A percentile compares a stretch with the other conserved stretches of the same genome.
These are phyloP conservation scores for Morella rubra DNA, from an alignment of 306 rosid genomes.

Conservation along the genomic window DNA sequence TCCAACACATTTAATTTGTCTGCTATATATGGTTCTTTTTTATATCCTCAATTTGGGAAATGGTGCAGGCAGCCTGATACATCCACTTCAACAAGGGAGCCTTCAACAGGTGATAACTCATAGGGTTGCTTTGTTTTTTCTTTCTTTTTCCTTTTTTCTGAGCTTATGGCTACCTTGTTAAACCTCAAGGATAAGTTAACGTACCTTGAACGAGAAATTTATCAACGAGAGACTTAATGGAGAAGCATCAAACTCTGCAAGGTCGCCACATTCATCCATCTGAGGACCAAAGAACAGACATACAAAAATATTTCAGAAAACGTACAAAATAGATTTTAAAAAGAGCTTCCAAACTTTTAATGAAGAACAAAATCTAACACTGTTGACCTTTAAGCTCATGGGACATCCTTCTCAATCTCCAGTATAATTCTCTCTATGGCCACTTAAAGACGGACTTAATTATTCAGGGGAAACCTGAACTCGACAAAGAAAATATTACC, in stretches of 20 bases:
- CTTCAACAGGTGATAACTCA: not conserved
- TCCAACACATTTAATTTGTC: not conserved
- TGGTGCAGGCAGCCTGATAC: not conserved
- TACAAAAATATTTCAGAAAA: not conserved
- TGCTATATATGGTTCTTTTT: not conserved
- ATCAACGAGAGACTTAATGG: conserved; percentile 3
- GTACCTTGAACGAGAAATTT: conserved; percentile 14
- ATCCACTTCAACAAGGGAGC: not conserved
- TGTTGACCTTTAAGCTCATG: not conserved
- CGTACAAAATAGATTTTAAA: not conserved
- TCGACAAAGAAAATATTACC: not conserved
- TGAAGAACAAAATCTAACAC: not conserved
- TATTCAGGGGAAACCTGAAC: too few species aligned
- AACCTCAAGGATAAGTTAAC: not conserved
- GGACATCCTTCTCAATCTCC: conserved; percentile 1
- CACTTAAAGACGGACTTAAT: not conserved
- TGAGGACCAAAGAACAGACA: not conserved
- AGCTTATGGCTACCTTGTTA: not conserved
- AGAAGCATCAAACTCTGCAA: conserved; percentile 4
- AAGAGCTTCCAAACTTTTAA: not conserved
- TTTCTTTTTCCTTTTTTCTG: too few species aligned
- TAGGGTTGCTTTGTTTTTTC: too few species aligned
- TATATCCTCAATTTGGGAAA: not conserved
- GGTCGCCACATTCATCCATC: conserved; percentile 16
- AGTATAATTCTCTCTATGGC: not conserved